Percentiles rank a stretch among this genome's conserved stretches.
These are phyloP conservation scores for Tulasnella calospora DNA, from an alignment of 768 basidiomycete species.

Conservation along the genomic window DNA sequence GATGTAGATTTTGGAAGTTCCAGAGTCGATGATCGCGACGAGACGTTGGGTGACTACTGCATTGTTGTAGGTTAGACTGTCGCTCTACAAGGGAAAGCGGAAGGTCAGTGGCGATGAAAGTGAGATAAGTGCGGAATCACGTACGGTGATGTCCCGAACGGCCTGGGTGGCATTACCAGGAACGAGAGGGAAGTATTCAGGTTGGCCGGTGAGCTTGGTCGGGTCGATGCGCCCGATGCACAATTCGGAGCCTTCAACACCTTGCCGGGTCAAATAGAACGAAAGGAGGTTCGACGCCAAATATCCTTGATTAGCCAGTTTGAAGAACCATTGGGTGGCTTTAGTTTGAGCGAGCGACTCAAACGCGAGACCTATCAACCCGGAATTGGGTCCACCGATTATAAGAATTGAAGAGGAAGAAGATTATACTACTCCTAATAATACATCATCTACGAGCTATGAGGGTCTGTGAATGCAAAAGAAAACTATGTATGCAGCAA, in stretches of 20 bases:
- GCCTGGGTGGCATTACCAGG: background rate
- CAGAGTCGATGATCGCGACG: slow-evolving; percentile 37
- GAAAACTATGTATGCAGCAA: no score
- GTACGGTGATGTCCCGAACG: background rate
- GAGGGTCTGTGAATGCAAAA: no score
- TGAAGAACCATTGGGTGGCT: slow-evolving; percentile 4
- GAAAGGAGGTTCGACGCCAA: slow-evolving; percentile 19
- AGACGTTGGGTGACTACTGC: background rate
- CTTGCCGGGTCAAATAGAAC: background rate
- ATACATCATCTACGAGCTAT: no score
- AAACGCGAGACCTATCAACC: background rate
- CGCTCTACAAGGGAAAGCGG: background rate
- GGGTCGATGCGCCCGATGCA: slow-evolving; percentile 21
- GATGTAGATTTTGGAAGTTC: slow-evolving; percentile 16
- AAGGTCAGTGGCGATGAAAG: background rate
- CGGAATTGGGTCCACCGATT: background rate
- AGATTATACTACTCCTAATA: no score
- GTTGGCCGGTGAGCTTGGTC: background rate
- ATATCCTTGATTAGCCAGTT: background rate
- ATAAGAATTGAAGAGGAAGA: no score
- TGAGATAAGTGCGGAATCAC: no score
- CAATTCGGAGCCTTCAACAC: slow-evolving; percentile 4
- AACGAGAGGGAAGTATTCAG: slow-evolving; percentile 3
- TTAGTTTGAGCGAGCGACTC: background rate
- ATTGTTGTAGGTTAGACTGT: background rate